Evolutionary conservation across 768 basidiomycete species (phyloP), one percentile per base, ranked within the genome.

Genomic region (Tubosaeta brunneosetosa): DNA sequence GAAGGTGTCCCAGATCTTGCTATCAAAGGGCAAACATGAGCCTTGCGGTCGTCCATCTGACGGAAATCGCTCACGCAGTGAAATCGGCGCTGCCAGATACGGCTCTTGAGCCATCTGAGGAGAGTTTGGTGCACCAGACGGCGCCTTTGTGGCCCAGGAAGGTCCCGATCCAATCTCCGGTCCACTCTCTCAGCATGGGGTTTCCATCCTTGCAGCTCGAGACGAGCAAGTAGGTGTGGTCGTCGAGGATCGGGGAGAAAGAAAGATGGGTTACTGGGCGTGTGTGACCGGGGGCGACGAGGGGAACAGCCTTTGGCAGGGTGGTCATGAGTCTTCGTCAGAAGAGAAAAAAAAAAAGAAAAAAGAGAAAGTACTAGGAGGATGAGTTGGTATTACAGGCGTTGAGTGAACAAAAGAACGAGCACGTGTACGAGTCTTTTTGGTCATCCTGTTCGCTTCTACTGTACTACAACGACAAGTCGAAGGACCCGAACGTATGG

Each of bases 191-290:
- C 60, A 97, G 75, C 91, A 95, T 94, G 42, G 93, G 94, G 63
- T 93, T 97, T 32, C 97, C 97, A 78, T 98, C 97, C 73, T 98
- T 99, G 77, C 97, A 98, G 62, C 90, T 89, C 52, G 94, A 97
- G 64, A 97, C 88, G 57, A 99, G 80, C 57, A 97, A 75, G 71
- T 86, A 98, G 41, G 85, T 83, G 57, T 83, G 81, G 71, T 97
- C 94, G 22, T 91, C 80, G 66, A 91, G 83, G 58, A 90, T 79
- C 13, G 83, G 74, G 22, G 93, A 94, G 75, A 97, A 97, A 50
- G 92, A 91, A 57, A 98, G 85, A 68, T 97, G 91, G 31, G 91
- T 92, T 62, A 98, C 91, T 54, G 88, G 88, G 65, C 88, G 80
- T 33, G 88, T 91, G 67, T 91, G 88, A 54, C 88, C 88, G 62